phyloP scores from a whole-genome alignment of 2,329 filamentous ascomycete species.

The Pestalotiopsis sp. region DNA sequence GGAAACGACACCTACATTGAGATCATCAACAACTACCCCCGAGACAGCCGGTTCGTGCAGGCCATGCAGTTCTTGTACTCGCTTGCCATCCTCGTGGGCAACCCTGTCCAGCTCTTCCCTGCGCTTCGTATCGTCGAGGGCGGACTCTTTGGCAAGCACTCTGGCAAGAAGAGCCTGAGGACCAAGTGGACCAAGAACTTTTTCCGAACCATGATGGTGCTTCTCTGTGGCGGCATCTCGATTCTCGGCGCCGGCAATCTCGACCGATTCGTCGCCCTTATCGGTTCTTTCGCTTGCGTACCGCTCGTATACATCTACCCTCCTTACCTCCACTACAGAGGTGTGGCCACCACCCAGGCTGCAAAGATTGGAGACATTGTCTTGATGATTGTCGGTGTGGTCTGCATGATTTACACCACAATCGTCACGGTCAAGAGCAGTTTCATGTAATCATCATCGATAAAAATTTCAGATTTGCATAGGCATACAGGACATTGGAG shows the following conservation, averaged over 20 bases:
- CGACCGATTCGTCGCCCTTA: conserved; percentile 75
- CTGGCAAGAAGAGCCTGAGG: conserved; percentile 64
- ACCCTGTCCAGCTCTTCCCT: conserved; percentile 76
- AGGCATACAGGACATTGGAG: neutral
- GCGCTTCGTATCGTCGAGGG: conserved; percentile 73
- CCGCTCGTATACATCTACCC: conserved; percentile 80
- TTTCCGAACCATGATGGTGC: conserved; percentile 60
- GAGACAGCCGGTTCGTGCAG: conserved; percentile 72
- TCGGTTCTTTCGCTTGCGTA: conserved; percentile 74
- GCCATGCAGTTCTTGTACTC: conserved; percentile 76
- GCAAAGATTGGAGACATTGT: conserved; percentile 61
- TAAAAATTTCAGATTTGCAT: neutral
- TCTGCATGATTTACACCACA: conserved; percentile 75
- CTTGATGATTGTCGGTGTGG: conserved; percentile 64
- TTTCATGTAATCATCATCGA: conserved; percentile 28
- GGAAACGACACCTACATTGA: conserved; percentile 70
- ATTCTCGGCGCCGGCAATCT: conserved; percentile 69
- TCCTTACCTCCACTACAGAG: conserved; percentile 69
- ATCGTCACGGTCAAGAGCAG: conserved; percentile 56
- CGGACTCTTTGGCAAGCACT: conserved; percentile 66
- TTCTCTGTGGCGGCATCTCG: conserved; percentile 62
- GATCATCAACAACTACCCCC: conserved; percentile 76
- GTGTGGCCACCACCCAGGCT: conserved; percentile 58
- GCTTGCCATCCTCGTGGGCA: conserved; percentile 72
- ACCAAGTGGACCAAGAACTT: conserved; percentile 81